Evolutionary conservation across 2,329 filamentous ascomycete species (phyloP), one percentile per base, ranked within the genome.

Genomic region (Colletotrichum sp.): DNA sequence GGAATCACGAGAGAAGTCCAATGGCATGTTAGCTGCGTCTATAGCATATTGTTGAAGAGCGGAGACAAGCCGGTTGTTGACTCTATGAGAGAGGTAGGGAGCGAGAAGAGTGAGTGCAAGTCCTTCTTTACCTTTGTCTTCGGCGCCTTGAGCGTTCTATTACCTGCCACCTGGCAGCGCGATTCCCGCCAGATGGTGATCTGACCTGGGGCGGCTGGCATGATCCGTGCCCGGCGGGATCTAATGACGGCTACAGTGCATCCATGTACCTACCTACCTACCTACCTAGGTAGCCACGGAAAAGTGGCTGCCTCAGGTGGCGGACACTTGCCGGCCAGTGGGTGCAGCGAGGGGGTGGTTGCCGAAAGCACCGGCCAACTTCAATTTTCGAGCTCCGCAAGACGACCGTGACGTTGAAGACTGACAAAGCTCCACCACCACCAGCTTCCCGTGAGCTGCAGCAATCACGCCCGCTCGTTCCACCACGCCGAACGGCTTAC

Each of bases 381-480:
- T 47, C 47, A 72, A 67, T 72, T 74, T 74, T 74, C 55, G 68
- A 74, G 72, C 72, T 73, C 71, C 68, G 68, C 68, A 18, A 66
- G 57, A 54, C 67, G 33, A 66, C 21, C 72, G 72, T 74, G 72
- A 74, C 72, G 72, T 67, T 72, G 68, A 70, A 70, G 55, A 71
- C 57, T 74, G 72, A 63, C 43, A 67, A 57, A 74, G 68, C 72
- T 74, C 68, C 59, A 69, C 70, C 66, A 72, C 57, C 71, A 66
- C n/a, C 62, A 67, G 68, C 68, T 67, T 74, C 29, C 29, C 57
- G 31, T 31, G 51, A 70, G 71, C 67, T 61, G 61, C 12, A 73
- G 38, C 54, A 62, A 36, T 34, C 16, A n/a, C 54, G 16, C 18
- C 8, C 47, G 21, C 38, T 59, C 63, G 51, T 34, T 21, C 59